These are phyloP conservation scores for Elsinoe arachidis DNA, from an alignment of 2,329 filamentous ascomycete genomes.

Conservation along the genomic window DNA sequence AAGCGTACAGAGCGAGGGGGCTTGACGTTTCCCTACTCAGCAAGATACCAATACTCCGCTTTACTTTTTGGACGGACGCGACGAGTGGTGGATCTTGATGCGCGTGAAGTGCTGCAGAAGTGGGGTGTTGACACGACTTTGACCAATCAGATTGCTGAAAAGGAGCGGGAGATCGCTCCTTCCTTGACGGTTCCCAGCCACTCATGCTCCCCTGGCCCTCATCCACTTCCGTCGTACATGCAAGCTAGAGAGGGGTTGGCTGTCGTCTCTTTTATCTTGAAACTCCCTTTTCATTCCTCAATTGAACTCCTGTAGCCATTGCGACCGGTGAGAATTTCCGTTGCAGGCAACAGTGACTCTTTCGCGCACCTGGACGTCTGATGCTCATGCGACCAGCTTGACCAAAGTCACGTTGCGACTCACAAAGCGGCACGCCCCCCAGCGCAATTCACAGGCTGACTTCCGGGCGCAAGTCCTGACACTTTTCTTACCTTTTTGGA, in stretches of 20 bases:
- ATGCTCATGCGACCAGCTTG: conserved; percentile 3
- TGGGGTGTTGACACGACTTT: neutral
- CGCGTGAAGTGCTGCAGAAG: conserved; percentile 1
- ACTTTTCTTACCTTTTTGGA: neutral
- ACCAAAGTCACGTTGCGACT: conserved; percentile 4
- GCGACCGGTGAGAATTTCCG: neutral
- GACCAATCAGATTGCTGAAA: neutral
- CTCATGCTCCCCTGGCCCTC: neutral
- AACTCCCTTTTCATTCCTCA: neutral
- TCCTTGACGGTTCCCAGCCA: neutral
- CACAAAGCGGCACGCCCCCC: conserved; percentile 1
- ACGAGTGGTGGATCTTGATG: conserved; percentile 3
- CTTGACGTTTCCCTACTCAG: conserved; percentile 5
- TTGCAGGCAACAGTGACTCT: conserved; percentile 8
- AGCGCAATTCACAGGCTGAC: neutral
- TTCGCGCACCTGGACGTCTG: conserved; percentile 8
- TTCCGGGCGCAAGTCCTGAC: neutral
- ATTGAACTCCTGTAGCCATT: neutral
- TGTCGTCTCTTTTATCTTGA: conserved; percentile 8
- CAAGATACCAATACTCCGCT: conserved; percentile 1
- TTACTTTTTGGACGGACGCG: conserved; percentile 6
- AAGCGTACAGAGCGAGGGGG: neutral
- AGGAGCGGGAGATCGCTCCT: neutral
- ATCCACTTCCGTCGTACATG: neutral
- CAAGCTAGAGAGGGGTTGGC: conserved; percentile 9